These are phyloP conservation scores for Fistulifera pelliculosa DNA, from an alignment of 108 stramenopile species.

Conservation along the genomic window DNA sequence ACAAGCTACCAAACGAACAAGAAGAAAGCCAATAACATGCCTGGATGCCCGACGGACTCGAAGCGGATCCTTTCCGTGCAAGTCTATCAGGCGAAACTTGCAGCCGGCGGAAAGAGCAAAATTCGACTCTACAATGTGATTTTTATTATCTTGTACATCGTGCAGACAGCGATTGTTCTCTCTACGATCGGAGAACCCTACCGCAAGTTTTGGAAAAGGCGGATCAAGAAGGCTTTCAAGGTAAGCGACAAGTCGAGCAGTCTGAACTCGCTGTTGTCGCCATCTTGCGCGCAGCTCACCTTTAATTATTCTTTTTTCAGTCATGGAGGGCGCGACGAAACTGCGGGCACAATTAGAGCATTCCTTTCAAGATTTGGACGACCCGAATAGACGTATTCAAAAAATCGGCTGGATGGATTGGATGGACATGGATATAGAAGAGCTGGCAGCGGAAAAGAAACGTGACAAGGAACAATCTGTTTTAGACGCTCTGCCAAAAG, in stretches of 20 bases:
- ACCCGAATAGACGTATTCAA: slow-evolving; percentile 55
- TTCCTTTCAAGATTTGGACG: slow-evolving; percentile 66
- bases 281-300: background rate
- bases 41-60: slow-evolving; percentile 19
- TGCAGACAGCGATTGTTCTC: slow-evolving; percentile 42
- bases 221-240: slow-evolving; percentile 81
- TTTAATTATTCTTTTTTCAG: slow-evolving; percentile 13
- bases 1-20: no score
- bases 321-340: slow-evolving; percentile 80
- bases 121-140: slow-evolving; percentile 56
- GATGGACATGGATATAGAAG: slow-evolving; percentile 88
- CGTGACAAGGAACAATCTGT: slow-evolving; percentile 60
- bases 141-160: slow-evolving; percentile 43
- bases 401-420: slow-evolving; percentile 76
- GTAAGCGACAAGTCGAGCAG: slow-evolving; percentile 8
- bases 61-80: slow-evolving; percentile 48
- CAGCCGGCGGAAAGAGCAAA: slow-evolving; percentile 18
- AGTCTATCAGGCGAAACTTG: slow-evolving; percentile 46
- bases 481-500: slow-evolving; percentile 69
- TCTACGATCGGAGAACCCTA: slow-evolving; percentile 70
- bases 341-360: slow-evolving; percentile 76
- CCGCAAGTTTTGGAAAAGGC: slow-evolving; percentile 73
- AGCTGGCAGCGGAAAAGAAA: slow-evolving; percentile 74
- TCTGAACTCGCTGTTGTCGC: background rate
- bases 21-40: no score